Evolutionary conservation across 495 filamentous ascomycete species (phyloP).

Genomic region (Penicillium cinerascens): DNA sequence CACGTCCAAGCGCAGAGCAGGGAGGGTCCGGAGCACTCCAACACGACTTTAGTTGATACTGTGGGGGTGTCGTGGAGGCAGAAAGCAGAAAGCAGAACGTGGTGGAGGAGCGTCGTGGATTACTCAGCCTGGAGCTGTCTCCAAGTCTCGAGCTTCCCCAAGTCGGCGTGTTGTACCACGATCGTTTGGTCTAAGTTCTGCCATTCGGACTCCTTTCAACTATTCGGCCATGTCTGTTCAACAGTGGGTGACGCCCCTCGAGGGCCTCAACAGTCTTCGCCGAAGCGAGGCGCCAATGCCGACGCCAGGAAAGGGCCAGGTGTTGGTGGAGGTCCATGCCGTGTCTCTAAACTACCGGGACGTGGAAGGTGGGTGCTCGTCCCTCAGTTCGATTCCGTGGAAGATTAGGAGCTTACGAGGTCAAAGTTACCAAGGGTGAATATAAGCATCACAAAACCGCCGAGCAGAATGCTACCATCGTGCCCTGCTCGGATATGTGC

Average conservation of each 20-base stretch:
- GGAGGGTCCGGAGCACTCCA: neutral
- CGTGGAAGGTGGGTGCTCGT: slow-evolving; percentile 45
- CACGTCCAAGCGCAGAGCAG: neutral
- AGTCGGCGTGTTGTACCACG: neutral
- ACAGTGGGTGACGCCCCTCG: slow-evolving; percentile 48
- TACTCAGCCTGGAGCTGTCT: slow-evolving; percentile 6
- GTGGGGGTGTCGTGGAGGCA: neutral
- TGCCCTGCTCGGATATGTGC: slow-evolving; percentile 72
- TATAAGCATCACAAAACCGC: slow-evolving; percentile 53
- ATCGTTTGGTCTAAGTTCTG: neutral
- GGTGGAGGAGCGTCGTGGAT: neutral
- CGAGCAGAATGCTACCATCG: slow-evolving; percentile 46
- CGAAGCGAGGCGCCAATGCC: slow-evolving; percentile 40
- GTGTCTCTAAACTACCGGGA: slow-evolving; percentile 60
- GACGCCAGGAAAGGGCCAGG: slow-evolving; percentile 43
- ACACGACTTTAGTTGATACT: neutral
- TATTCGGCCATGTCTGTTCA: slow-evolving; percentile 24
- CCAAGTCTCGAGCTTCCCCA: slow-evolving; percentile 9
- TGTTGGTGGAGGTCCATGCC: slow-evolving; percentile 53
- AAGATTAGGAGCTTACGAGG: neutral
- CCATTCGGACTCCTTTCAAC: neutral
- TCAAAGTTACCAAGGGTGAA: slow-evolving; percentile 50
- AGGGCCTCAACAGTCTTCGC: slow-evolving; percentile 49
- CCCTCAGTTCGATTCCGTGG: neutral
- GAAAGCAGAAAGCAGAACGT: neutral